Evolutionary conservation across 2,329 filamentous ascomycete genomes (phyloP).

Genomic region (Aureobasidium sp.): DNA sequence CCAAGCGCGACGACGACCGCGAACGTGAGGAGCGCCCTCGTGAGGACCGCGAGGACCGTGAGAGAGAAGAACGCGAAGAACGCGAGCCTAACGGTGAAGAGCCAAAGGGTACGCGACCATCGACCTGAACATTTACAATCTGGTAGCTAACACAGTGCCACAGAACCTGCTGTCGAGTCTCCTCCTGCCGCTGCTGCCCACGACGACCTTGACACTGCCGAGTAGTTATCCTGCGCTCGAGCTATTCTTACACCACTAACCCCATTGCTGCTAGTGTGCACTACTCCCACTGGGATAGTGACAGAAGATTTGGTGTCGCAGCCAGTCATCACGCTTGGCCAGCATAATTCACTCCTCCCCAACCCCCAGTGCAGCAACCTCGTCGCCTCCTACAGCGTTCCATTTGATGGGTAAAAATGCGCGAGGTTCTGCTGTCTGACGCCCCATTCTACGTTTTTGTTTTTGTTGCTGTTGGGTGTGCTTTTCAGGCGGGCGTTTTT

Average conservation of each 20-base stretch:
- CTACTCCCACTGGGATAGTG: constrained; percentile 1
- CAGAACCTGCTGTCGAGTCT: constrained; percentile 55
- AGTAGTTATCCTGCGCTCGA: constrained; percentile 39
- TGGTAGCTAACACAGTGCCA: constrained; percentile 21
- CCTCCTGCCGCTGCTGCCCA: constrained; percentile 62
- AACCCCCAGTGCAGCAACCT: neutral
- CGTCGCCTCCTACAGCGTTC: constrained; percentile 4
- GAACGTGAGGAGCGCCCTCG: constrained; percentile 54
- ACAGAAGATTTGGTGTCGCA: neutral
- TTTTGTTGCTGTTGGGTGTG: neutral
- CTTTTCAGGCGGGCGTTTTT: constrained; percentile 4
- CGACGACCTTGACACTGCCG: constrained; percentile 93
- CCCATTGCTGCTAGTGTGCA: neutral
- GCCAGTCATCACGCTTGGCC: neutral
- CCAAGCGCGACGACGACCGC: constrained; percentile 51
- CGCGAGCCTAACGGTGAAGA: constrained; percentile 62
- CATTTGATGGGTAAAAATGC: neutral
- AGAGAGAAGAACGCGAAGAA: constrained; percentile 36
- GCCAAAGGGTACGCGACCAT: constrained; percentile 60
- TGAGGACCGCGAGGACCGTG: constrained; percentile 21
- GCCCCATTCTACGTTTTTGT: constrained; percentile 1
- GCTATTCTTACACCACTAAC: neutral
- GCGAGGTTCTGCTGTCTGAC: constrained; percentile 5
- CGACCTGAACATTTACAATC: constrained; percentile 14
- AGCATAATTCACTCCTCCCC: neutral